Conservation (phyloP, 2,329 filamentous ascomycete genomes). For the Aspergillus spinulosporus region DNA sequence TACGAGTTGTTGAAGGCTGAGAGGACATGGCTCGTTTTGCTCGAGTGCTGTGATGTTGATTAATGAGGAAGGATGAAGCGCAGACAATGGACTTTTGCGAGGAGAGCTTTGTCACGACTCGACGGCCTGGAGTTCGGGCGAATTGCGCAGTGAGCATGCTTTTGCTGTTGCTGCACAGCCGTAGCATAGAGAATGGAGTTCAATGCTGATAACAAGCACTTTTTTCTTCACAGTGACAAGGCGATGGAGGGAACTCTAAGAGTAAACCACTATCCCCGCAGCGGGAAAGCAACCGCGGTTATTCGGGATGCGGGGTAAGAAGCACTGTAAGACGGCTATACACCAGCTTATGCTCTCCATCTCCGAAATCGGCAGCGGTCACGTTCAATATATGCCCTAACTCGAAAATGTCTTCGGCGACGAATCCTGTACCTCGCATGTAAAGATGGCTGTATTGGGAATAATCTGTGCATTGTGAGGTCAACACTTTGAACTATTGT, state of each 20-base stretch:
- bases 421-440: too few species aligned
- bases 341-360: background rate
- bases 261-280: background rate
- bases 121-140: background rate
- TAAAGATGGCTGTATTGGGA: too few species aligned
- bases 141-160: background rate
- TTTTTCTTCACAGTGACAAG: background rate
- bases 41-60: background rate
- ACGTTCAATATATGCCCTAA: background rate
- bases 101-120: background rate
- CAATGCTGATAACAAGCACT: background rate
- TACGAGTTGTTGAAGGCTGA: background rate
- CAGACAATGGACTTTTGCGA: too few species aligned
- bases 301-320: background rate
- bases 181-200: too few species aligned
- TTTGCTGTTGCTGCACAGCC: too few species aligned
- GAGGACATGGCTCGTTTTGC: background rate
- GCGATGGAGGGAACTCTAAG: background rate
- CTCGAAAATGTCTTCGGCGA: too few species aligned
- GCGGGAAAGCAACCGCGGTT: background rate
- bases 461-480: too few species aligned
- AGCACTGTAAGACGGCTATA: background rate
- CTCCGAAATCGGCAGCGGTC: background rate
- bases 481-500: too few species aligned
- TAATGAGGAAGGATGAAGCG: background rate